phyloP scores from a whole-genome alignment of 164 flowering plant species.

The Houttuynia cordata region DNA sequence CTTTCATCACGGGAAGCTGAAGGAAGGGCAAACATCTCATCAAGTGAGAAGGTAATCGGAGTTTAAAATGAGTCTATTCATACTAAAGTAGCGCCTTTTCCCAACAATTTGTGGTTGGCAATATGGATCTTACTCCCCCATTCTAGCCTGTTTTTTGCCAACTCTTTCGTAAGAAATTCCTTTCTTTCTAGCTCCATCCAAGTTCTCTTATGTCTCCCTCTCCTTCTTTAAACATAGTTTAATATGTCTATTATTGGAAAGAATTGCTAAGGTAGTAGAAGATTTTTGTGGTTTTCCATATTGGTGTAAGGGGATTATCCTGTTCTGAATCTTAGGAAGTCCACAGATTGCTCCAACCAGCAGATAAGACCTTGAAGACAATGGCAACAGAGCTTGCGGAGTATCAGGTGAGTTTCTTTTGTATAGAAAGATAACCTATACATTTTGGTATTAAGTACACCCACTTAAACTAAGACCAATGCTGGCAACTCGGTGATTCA shows the following conservation, averaged over 20 bases:
- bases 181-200: no score
- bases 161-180: no score
- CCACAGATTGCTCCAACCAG: conserved; percentile 87
- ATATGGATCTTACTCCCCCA: no score
- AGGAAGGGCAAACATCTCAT: conserved; percentile 65
- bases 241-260: background rate
- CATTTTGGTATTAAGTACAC: background rate
- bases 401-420: conserved; percentile 57
- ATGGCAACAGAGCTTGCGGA: conserved; percentile 99
- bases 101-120: no score
- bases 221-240: no score
- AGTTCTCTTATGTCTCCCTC: no score
- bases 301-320: background rate
- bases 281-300: background rate
- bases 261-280: background rate
- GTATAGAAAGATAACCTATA: background rate
- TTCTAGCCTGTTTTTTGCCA: no score
- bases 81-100: no score
- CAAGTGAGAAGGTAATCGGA: conserved; percentile 79
- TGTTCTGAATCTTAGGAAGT: conserved; percentile 45
- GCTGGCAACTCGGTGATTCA: no score
- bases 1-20: conserved; percentile 97
- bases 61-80: no score
- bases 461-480: no score
- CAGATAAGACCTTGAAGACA: conserved; percentile 73